Evolutionary conservation across 805 yeast species (phyloP).

Genomic region (Sugiyamaella mastotermitis): DNA sequence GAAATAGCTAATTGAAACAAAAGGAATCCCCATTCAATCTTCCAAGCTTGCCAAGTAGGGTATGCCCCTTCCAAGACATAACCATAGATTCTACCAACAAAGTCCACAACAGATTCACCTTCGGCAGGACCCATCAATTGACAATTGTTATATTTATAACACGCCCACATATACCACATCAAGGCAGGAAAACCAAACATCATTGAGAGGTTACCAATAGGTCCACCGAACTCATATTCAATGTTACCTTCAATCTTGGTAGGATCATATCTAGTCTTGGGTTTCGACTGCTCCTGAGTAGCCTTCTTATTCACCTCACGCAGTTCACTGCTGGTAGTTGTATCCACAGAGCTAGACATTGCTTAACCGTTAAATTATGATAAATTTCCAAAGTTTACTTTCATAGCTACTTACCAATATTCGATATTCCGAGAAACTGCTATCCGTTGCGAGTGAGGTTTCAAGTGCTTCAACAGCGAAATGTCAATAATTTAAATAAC

Average conservation of each 20-base stretch:
- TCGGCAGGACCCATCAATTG: conserved; percentile 59
- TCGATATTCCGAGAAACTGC: no score
- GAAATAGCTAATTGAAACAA: conserved; percentile 66
- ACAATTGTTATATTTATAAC: conserved; percentile 76
- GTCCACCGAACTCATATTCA: conserved; percentile 86
- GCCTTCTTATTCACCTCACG: neutral
- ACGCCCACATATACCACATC: conserved; percentile 96
- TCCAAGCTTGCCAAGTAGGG: conserved; percentile 50
- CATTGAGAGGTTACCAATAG: conserved; percentile 85
- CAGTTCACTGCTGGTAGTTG: no score
- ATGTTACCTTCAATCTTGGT: conserved; percentile 13
- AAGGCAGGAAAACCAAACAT: conserved; percentile 84
- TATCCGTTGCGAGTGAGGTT: no score
- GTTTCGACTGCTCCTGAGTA: conserved; percentile 3
- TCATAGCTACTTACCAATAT: no score
- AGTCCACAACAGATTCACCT: conserved; percentile 40
- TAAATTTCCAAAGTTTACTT: no score
- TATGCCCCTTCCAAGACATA: conserved; percentile 39
- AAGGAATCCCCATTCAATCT: conserved; percentile 65
- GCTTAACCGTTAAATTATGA: no score
- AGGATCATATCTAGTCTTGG: conserved; percentile 15
- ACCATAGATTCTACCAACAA: conserved; percentile 43
- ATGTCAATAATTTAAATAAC: no score
- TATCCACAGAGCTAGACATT: no score
- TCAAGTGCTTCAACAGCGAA: no score